Conservation (phyloP, 2,329 filamentous ascomycete species). For the Penicillium digitatum region DNA sequence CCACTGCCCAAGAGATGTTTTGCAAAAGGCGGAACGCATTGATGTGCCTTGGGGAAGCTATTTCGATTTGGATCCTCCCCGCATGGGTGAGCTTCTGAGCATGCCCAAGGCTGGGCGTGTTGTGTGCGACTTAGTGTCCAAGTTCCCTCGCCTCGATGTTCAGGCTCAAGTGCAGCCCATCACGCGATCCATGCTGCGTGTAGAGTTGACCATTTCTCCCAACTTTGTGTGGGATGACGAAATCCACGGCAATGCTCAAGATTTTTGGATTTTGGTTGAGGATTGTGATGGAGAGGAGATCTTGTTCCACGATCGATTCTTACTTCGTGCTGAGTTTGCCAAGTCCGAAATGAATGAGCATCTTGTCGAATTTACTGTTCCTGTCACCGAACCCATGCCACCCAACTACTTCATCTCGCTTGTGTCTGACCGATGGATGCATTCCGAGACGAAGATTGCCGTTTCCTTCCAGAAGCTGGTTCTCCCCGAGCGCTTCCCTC, state of each 20-base stretch:
- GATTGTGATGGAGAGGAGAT: conserved; percentile 97
- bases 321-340: conserved; percentile 86
- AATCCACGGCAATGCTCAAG: conserved; percentile 81
- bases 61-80: conserved; percentile 91
- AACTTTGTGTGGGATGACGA: conserved; percentile 95
- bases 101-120: conserved; percentile 82
- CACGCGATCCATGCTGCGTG: conserved; percentile 84
- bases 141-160: conserved; percentile 88
- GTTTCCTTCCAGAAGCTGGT: conserved; percentile 94
- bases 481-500: conserved; percentile 89
- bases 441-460: conserved; percentile 87
- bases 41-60: conserved; percentile 91
- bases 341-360: conserved; percentile 85
- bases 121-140: conserved; percentile 81
- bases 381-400: conserved; percentile 95
- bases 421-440: conserved; percentile 96
- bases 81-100: conserved; percentile 90
- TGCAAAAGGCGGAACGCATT: conserved; percentile 90
- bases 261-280: conserved; percentile 95
- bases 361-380: conserved; percentile 90
- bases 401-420: conserved; percentile 98
- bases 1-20: conserved; percentile 73
- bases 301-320: conserved; percentile 88
- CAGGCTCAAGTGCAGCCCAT: conserved; percentile 93
- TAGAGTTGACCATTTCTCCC: conserved; percentile 86